A percentile compares a stretch with the other conserved stretches of the same genome.
Evolutionary conservation across 108 stramenopile species (phyloP).

Genomic region (Parietichytrium sp.): DNA sequence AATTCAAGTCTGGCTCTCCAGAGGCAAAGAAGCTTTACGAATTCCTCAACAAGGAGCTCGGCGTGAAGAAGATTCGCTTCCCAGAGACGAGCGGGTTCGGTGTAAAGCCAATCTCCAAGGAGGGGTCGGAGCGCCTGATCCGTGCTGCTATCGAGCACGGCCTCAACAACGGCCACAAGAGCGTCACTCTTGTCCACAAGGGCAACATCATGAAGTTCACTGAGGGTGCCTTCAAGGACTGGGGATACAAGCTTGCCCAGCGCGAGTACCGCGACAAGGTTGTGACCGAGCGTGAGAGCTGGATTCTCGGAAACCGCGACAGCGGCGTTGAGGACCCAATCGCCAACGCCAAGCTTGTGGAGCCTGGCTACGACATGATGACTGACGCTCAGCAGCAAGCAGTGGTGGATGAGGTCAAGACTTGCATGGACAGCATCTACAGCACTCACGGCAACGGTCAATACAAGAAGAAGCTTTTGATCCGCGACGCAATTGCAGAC

Average conservation of each 20-base stretch:
- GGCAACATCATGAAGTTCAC: conserved; percentile 52
- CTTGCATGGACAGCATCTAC: neutral
- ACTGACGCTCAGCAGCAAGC: conserved; percentile 36
- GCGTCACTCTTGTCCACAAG: conserved; percentile 45
- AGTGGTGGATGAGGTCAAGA: conserved; percentile 25
- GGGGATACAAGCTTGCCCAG: conserved; percentile 37
- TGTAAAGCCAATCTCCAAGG: conserved; percentile 47
- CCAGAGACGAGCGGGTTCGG: conserved; percentile 38
- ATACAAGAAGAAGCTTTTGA: conserved; percentile 44
- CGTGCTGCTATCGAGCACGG: conserved; percentile 46
- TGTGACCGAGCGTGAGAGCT: conserved; percentile 47
- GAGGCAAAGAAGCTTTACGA: conserved; percentile 34
- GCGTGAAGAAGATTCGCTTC: conserved; percentile 38
- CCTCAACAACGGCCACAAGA: conserved; percentile 26
- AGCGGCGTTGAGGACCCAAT: neutral
- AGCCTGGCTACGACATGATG: conserved; percentile 51
- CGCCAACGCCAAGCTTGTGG: conserved; percentile 37
- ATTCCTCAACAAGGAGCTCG: conserved; percentile 25
- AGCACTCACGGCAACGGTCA: conserved; percentile 43
- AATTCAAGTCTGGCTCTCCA: conserved; percentile 35
- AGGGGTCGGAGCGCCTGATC: conserved; percentile 42
- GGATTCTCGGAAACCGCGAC: conserved; percentile 46
- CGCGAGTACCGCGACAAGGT: conserved; percentile 41
- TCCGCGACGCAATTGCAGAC: conserved; percentile 42
- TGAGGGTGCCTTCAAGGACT: conserved; percentile 43